Base-by-base conservation (phyloP, 495 filamentous ascomycete species). In the Antarctomyces pellizariae region DNA sequence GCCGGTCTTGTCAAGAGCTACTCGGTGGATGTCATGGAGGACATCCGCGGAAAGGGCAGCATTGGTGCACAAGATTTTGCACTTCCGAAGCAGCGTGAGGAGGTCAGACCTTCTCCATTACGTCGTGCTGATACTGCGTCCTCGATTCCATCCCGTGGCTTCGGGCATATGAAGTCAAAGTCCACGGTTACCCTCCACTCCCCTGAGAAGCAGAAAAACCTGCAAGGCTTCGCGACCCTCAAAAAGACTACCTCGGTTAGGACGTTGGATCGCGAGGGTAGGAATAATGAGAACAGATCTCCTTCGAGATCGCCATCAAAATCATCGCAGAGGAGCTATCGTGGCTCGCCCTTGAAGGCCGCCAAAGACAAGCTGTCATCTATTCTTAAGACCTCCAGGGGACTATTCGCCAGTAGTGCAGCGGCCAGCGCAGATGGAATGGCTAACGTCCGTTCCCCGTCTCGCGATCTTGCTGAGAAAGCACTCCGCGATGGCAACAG, bases 351-450 rank as follows among this genome's bases (percentile, higher is more conserved):
- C 4, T 45, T 90, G 15, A 90, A 77, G 43, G 75, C 80, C 25
- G 80, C 82, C 10, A 92, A 89, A 51, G 73, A 67, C 36, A 80
- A 75, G 43, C 51, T 92, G 18, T 79, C 79, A 21, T 86, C 80
- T 5, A 77, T 89, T 28, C 55, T 92, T 35, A 77, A 78, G 44
- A 74, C 72, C 18, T 80, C 80, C 8, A 80, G 74, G 42, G 76
- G 70, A 10, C 59, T 89, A 22, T 73, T 90, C 33, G 73, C 71
- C 9, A 83, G 68, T 32, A 77, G 75, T 38, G 79, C 75, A 13
- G 67, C 70, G 24, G 56, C 74, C 25, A 79, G 71, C 39, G 75
- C 74, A 13, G 71, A 80, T 30, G 69, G 71, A 5, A 80, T 74
- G 41, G 48, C 71, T 9, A 56, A 52, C 0, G 30, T 55, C 16